Conservation (phyloP, 768 basidiomycete genomes). For the Serendipita sp. region DNA sequence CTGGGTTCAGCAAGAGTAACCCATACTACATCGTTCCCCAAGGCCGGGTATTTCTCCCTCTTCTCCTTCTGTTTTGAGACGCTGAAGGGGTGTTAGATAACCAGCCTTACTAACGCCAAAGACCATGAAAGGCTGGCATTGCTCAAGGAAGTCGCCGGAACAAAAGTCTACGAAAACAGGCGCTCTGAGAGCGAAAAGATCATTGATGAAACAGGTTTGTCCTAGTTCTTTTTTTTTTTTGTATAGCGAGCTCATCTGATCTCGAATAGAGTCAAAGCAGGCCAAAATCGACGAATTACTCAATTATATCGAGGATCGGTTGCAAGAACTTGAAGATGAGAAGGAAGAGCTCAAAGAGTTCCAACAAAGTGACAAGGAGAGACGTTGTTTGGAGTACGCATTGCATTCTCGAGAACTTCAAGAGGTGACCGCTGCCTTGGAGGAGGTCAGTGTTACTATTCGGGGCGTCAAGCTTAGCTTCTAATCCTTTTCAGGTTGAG, state of each 20-base stretch:
- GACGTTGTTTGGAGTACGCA: conserved; percentile 88
- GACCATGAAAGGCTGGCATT: conserved; percentile 84
- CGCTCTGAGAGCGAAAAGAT: conserved; percentile 84
- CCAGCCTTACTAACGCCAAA: conserved; percentile 89
- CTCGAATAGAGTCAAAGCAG: conserved; percentile 52
- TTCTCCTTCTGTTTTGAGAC: no score
- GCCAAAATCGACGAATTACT: conserved; percentile 81
- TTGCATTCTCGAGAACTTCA: conserved; percentile 81
- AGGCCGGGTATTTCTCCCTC: conserved; percentile 52
- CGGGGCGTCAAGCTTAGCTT: not conserved
- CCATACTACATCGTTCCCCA: conserved; percentile 99
- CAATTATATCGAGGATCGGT: conserved; percentile 76
- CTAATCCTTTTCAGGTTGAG: conserved; percentile 19
- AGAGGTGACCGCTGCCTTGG: conserved; percentile 73
- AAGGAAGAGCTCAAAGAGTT: conserved; percentile 96
- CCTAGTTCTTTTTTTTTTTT: not conserved
- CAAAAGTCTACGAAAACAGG: conserved; percentile 93
- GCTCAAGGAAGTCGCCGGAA: conserved; percentile 97
- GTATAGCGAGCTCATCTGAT: not conserved
- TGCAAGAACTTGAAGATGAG: conserved; percentile 89
- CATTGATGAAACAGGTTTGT: conserved; percentile 69
- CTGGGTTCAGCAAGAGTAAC: conserved; percentile 95
- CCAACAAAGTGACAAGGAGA: conserved; percentile 87
- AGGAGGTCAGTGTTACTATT: conserved; percentile 35
- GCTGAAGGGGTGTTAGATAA: conserved; percentile 42